Conservation (phyloP, 2,329 filamentous ascomycete genomes). For the Penicillium sp. region DNA sequence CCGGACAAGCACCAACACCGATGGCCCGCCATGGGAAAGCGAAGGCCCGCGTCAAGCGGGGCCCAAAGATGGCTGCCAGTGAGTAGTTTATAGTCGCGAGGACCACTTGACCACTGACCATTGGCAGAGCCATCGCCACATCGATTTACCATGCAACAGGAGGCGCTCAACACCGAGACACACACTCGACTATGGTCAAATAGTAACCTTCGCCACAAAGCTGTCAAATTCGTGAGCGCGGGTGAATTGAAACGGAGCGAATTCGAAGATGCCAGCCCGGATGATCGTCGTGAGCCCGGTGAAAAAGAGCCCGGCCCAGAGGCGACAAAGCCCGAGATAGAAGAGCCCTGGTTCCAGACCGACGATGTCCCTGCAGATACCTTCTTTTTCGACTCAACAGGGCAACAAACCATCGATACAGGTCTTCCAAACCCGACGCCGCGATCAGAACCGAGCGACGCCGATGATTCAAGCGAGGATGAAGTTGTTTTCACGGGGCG, state of each 20-base stretch:
- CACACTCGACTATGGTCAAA: slow-evolving; percentile 50
- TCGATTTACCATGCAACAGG: slow-evolving; percentile 53
- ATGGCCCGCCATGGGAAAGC: slow-evolving; percentile 29
- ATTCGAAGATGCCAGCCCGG: slow-evolving; percentile 9
- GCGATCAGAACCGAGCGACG: slow-evolving; percentile 27
- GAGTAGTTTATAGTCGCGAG: neutral
- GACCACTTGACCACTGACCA: slow-evolving; percentile 6
- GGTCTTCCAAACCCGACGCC: slow-evolving; percentile 28
- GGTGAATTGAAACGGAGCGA: slow-evolving; percentile 47
- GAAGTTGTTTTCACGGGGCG: slow-evolving; percentile 42
- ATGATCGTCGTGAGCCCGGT: slow-evolving; percentile 2
- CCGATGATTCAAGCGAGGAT: slow-evolving; percentile 68
- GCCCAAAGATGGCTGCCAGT: slow-evolving; percentile 1
- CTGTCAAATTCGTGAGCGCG: slow-evolving; percentile 61
- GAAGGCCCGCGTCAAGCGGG: slow-evolving; percentile 21
- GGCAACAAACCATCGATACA: slow-evolving; percentile 27
- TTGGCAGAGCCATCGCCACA: slow-evolving; percentile 18
- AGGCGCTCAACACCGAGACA: slow-evolving; percentile 57
- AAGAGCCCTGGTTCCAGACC: slow-evolving; percentile 18
- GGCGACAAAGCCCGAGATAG: neutral
- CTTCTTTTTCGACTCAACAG: slow-evolving; percentile 39
- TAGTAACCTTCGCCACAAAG: slow-evolving; percentile 54
- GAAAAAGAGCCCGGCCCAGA: slow-evolving; percentile 3
- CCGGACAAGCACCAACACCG: neutral
- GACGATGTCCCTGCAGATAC: slow-evolving; percentile 5